phyloP scores from a whole-genome alignment of 441 rosid species.

The Erodium texanum region DNA sequence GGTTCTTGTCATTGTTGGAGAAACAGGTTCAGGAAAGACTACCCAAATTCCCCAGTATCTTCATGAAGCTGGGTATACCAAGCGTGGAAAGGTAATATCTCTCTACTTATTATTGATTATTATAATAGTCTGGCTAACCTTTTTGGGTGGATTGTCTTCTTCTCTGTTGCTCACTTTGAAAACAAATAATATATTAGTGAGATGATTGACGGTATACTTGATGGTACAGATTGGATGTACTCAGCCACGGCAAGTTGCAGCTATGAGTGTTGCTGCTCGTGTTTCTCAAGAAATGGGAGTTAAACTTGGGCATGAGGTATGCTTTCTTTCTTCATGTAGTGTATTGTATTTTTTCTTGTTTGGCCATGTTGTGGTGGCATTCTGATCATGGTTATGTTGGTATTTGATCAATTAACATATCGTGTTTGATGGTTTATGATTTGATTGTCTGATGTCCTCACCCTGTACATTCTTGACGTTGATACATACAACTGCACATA shows the following conservation, averaged over 20 bases:
- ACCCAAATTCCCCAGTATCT: constrained; percentile 97
- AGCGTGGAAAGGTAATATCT: constrained; percentile 66
- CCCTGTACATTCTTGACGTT: neutral
- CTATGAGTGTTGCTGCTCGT: constrained; percentile 97
- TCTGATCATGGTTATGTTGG: too few species aligned
- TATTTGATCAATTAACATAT: neutral
- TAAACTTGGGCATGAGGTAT: constrained; percentile 91
- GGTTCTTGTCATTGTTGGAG: constrained; percentile 98
- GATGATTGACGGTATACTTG: neutral
- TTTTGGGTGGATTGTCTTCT: neutral
- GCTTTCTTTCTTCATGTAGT: constrained; percentile 14
- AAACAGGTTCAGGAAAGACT: constrained; percentile 98
- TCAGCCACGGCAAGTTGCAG: constrained; percentile 97
- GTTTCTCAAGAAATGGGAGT: constrained; percentile 98
- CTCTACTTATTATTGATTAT: neutral
- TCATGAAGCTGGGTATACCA: constrained; percentile 95
- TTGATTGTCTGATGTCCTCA: neutral
- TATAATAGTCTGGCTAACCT: neutral
- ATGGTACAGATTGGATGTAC: constrained; percentile 74
- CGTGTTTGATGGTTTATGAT: neutral
- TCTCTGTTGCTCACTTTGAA: neutral
- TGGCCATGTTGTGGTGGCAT: neutral
- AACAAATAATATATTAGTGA: neutral
- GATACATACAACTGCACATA: neutral
- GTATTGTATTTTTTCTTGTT: neutral